These are phyloP conservation scores for Cladorrhinum sp. DNA, from an alignment of 2,329 filamentous ascomycete species.

Conservation along the genomic window DNA sequence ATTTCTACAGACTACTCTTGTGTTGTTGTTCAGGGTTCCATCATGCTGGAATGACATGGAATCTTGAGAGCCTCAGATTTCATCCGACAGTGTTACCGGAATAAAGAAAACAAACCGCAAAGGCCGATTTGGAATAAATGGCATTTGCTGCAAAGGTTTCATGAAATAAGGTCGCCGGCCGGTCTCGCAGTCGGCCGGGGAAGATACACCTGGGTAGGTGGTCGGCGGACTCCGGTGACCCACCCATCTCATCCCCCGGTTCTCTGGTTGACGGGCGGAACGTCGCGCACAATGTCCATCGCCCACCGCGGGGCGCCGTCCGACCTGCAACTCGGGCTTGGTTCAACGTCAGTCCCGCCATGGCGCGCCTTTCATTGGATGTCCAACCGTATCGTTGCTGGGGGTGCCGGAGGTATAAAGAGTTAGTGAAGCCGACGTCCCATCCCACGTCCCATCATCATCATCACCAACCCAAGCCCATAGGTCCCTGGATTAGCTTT, in stretches of 20 bases:
- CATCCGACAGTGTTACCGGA: no score
- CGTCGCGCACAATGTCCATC: constrained; percentile 15
- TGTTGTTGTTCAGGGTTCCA: no score
- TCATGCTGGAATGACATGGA: no score
- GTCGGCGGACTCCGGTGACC: constrained; percentile 34
- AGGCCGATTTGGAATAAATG: neutral
- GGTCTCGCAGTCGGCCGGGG: constrained; percentile 8
- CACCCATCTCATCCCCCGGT: constrained; percentile 19
- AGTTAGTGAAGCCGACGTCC: neutral
- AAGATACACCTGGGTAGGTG: constrained; percentile 20
- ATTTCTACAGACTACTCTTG: no score
- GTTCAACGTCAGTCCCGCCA: neutral
- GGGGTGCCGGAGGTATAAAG: neutral
- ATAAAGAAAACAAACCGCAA: no score
- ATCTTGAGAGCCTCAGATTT: no score
- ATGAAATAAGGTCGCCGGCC: neutral
- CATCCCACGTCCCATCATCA: neutral
- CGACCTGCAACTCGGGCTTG: constrained; percentile 9
- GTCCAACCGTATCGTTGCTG: neutral
- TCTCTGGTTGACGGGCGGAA: constrained; percentile 19
- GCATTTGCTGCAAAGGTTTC: no score
- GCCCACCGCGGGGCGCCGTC: constrained; percentile 19
- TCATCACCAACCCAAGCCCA: neutral
- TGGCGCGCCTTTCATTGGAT: neutral
- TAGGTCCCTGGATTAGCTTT: neutral